phyloP scores from a whole-genome alignment of 2,329 filamentous ascomycete species.

The Metarhizium brunneum region DNA sequence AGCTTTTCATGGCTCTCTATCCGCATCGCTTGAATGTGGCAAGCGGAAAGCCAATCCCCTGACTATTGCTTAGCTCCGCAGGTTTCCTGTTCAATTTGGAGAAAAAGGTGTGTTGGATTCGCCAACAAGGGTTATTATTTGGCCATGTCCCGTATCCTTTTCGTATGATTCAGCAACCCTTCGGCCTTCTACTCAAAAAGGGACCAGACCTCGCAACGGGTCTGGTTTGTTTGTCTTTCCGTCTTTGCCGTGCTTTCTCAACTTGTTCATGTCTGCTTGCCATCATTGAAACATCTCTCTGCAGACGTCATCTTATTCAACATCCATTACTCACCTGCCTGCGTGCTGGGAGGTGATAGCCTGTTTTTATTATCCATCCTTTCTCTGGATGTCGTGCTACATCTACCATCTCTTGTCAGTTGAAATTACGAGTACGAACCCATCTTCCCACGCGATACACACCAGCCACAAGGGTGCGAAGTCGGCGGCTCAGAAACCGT shows the following conservation, averaged over 20 bases:
- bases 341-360: neutral
- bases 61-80: neutral
- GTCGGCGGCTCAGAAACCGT: neutral
- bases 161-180: slow-evolving; percentile 1
- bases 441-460: slow-evolving; percentile 3
- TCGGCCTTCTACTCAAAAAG: slow-evolving; percentile 6
- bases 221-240: slow-evolving; percentile 5
- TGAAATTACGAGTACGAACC: slow-evolving; percentile 6
- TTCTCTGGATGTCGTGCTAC: slow-evolving; percentile 5
- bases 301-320: neutral
- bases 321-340: neutral
- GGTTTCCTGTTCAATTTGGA: neutral
- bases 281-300: neutral
- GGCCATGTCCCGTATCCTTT: neutral
- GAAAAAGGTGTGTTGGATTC: slow-evolving; percentile 2
- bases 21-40: slow-evolving; percentile 6
- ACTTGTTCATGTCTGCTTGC: neutral
- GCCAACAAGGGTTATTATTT: slow-evolving; percentile 4
- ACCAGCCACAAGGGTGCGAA: slow-evolving; percentile 1
- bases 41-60: slow-evolving; percentile 2
- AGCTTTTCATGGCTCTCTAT: slow-evolving; percentile 3
- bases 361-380: neutral
- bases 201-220: slow-evolving; percentile 3
- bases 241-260: neutral
- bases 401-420: slow-evolving; percentile 1